These are phyloP conservation scores for Torulaspora pretoriensis DNA, from an alignment of 1,139 yeast species.

Conservation along the genomic window DNA sequence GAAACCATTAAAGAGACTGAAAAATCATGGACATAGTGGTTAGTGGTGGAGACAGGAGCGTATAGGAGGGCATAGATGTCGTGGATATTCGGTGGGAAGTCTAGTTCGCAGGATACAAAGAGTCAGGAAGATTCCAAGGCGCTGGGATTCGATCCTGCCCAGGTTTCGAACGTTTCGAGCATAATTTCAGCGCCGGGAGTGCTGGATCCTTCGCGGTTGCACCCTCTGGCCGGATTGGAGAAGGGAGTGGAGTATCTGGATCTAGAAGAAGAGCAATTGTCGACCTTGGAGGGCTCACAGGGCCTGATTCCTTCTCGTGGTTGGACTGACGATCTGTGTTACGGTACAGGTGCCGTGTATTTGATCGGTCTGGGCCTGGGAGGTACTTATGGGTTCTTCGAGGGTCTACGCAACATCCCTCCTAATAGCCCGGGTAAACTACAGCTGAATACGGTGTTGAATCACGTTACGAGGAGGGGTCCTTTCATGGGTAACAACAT, in stretches of 20 bases:
- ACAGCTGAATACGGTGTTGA: slow-evolving; percentile 81
- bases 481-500: slow-evolving; percentile 94
- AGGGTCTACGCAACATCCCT: slow-evolving; percentile 77
- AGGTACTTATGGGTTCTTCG: slow-evolving; percentile 82
- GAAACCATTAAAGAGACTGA: slow-evolving; percentile 1
- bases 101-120: slow-evolving; percentile 30
- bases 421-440: slow-evolving; percentile 66
- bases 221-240: slow-evolving; percentile 91
- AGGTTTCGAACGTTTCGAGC: slow-evolving; percentile 60
- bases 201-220: slow-evolving; percentile 70
- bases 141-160: slow-evolving; percentile 65
- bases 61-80: slow-evolving; percentile 43
- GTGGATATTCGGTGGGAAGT: slow-evolving; percentile 60
- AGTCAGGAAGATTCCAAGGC: slow-evolving; percentile 20
- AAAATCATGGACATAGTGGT: not conserved
- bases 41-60: not conserved
- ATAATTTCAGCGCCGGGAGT: slow-evolving; percentile 58
- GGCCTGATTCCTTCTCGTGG: slow-evolving; percentile 92
- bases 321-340: slow-evolving; percentile 95
- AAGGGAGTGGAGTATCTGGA: slow-evolving; percentile 87
- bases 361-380: slow-evolving; percentile 77
- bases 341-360: slow-evolving; percentile 95
- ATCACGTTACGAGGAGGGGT: slow-evolving; percentile 91
- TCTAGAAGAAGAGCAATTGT: slow-evolving; percentile 76
- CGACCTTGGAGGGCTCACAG: slow-evolving; percentile 75